Base-by-base conservation (phyloP, 768 basidiomycete genomes). In the Candolleomyces aberdarensis region DNA sequence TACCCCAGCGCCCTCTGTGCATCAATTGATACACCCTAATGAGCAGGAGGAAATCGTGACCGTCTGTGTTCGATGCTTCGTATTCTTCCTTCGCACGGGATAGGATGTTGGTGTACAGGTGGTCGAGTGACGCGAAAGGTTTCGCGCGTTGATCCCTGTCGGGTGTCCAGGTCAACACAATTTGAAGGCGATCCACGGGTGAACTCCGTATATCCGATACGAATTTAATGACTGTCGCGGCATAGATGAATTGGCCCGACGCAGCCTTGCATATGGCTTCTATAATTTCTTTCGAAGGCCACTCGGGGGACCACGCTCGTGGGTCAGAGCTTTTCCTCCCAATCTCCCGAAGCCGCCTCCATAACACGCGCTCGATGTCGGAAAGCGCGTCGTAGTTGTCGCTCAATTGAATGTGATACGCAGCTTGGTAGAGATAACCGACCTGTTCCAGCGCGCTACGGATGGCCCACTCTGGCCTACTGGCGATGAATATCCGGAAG, bases 191-290 rank as follows among this genome's bases (percentile, higher is more conserved):
- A 10, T 58, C 47, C 5, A 49, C 57, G n/a, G 57, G 57, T 8
- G 43, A 39, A 17, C 19, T 31, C 19, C 57, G 32, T 8, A 13
- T 46, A 58, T 68, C 70, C 62, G 40, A 49, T 14, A 67, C 59
- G 39, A 53, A 67, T 26, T 59, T 59, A 26, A 62, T 36, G 6
- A 53, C 60, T 2, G 62, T 65, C 9, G 62, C 58, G 8, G 62
- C 64, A 44, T 60, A 67, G 41, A 65, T 44, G 47, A 65, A 67
- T 31, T 62, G 64, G 2, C 62, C 62, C 10, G 62, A 65, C 1
- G 66, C 57, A 2, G 40, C 46, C 7, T 53, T 47, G n/a, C 65
- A 57, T 13, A 67, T 41, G 4, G 53, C 47, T 11, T 50, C 26
- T n/a, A 62, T 20, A 5, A 22, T 56, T 3, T 53, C 49, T 32